phyloP scores from a whole-genome alignment of 176 grass and related monocot species.

The Carex pumila region DNA sequence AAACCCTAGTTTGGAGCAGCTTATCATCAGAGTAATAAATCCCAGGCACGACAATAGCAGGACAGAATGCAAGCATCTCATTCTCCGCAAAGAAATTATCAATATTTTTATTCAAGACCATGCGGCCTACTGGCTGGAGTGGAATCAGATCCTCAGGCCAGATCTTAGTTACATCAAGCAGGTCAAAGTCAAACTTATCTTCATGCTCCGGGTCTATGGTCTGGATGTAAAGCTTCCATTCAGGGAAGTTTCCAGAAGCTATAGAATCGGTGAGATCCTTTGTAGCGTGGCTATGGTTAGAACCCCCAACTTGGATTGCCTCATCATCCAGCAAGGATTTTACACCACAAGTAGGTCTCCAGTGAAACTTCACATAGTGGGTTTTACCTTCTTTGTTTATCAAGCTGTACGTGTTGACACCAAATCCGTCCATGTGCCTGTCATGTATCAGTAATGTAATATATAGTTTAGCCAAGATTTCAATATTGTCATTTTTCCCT shows the following conservation, averaged over 20 bases:
- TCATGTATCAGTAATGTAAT: not conserved
- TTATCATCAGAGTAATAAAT: constrained; percentile 94
- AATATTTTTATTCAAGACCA: constrained; percentile 91
- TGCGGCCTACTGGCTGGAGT: constrained; percentile 67
- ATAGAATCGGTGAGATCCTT: constrained; percentile 83
- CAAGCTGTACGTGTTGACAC: constrained; percentile 80
- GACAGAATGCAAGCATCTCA: constrained; percentile 85
- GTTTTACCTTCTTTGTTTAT: constrained; percentile 63
- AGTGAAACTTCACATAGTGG: constrained; percentile 79
- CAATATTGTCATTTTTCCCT: not conserved
- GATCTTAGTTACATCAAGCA: constrained; percentile 80
- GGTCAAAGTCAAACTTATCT: constrained; percentile 75
- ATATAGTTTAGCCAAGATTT: not conserved
- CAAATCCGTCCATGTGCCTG: constrained; percentile 86
- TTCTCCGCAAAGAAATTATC: constrained; percentile 81
- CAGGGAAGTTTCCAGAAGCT: constrained; percentile 59
- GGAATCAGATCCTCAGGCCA: constrained; percentile 84
- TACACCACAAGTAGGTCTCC: constrained; percentile 84
- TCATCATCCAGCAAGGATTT: constrained; percentile 79
- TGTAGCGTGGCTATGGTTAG: constrained; percentile 77
- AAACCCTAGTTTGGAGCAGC: constrained; percentile 77
- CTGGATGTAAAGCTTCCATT: constrained; percentile 85
- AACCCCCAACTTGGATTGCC: constrained; percentile 62
- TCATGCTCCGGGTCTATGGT: constrained; percentile 62
- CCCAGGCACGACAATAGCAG: constrained; percentile 73